phyloP scores from a whole-genome alignment of 345 rosid species.

The Bruguiera sexangula region DNA sequence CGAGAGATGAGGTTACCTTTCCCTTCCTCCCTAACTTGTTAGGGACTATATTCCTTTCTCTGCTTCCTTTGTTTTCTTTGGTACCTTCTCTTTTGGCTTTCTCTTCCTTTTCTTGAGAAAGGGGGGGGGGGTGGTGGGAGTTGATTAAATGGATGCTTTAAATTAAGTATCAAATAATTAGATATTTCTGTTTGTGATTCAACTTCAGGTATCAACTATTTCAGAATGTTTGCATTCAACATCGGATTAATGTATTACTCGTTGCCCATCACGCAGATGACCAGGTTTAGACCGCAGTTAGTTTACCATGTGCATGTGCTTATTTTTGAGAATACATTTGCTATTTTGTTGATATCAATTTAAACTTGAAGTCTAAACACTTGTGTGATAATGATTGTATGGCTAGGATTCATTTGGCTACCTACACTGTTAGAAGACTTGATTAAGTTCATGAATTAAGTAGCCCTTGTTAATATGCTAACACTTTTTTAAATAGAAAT shows the following conservation, averaged over 20 bases:
- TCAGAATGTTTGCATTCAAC: slow-evolving; percentile 51
- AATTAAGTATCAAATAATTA: slow-evolving; percentile 3
- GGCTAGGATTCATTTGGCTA: too few species aligned
- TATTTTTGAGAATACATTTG: background rate
- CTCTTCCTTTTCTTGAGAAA: background rate
- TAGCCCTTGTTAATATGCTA: too few species aligned
- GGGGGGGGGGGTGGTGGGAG: too few species aligned
- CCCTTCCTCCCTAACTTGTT: background rate
- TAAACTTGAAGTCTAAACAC: background rate
- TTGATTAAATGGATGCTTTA: background rate
- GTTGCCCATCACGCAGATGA: slow-evolving; percentile 94
- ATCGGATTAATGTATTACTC: slow-evolving; percentile 66
- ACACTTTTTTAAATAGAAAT: too few species aligned
- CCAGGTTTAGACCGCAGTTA: slow-evolving; percentile 49
- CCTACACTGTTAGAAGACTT: too few species aligned
- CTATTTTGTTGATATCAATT: background rate
- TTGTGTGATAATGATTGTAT: too few species aligned
- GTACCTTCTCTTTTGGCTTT: background rate
- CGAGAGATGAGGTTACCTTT: slow-evolving; percentile 68
- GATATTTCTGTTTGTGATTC: slow-evolving; percentile 4
- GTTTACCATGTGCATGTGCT: background rate
- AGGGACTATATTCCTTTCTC: background rate
- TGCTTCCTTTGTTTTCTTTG: background rate
- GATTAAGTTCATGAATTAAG: too few species aligned
- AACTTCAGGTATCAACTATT: slow-evolving; percentile 63